Conservation (phyloP, 768 basidiomycete species). For the Mycena latifolia region DNA sequence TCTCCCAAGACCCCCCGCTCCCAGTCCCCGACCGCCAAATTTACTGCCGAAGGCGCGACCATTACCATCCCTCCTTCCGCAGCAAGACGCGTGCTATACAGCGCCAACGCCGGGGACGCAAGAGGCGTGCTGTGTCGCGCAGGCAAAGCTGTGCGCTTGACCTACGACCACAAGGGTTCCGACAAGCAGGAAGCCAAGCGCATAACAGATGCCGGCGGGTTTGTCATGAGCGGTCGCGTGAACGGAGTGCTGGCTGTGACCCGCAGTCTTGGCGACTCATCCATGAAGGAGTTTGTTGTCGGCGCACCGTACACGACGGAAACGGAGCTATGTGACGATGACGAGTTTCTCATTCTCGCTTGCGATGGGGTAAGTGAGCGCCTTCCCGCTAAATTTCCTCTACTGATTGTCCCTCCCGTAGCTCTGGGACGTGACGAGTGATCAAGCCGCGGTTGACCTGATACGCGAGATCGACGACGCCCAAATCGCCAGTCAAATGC, state of each 20-base stretch:
- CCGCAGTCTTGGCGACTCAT: constrained; percentile 93
- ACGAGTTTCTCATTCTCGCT: constrained; percentile 95
- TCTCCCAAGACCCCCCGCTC: constrained; percentile 50
- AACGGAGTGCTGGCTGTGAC: constrained; percentile 98
- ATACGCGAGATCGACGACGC: constrained; percentile 80
- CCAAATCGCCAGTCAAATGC: constrained; percentile 80
- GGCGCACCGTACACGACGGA: constrained; percentile 99
- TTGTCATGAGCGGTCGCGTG: constrained; percentile 98
- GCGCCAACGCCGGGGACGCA: constrained; percentile 97
- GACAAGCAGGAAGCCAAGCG: constrained; percentile 98
- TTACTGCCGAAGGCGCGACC: constrained; percentile 43
- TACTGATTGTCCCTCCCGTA: constrained; percentile 49
- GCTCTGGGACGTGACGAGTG: constrained; percentile 97
- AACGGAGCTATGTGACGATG: constrained; percentile 89
- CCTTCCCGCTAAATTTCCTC: constrained; percentile 7
- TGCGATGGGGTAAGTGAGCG: constrained; percentile 90
- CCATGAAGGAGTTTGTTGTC: constrained; percentile 99
- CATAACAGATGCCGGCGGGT: constrained; percentile 97
- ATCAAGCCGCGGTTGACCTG: constrained; percentile 92
- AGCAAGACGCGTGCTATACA: constrained; percentile 86
- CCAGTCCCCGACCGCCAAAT: constrained; percentile 48
- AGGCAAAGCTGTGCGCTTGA: constrained; percentile 92
- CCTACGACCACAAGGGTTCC: constrained; percentile 98
- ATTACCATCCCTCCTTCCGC: constrained; percentile 60
- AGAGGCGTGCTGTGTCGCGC: constrained; percentile 92